These are phyloP conservation scores for Parachaetomium inaequale DNA, from an alignment of 495 filamentous ascomycete genomes.

Conservation along the genomic window DNA sequence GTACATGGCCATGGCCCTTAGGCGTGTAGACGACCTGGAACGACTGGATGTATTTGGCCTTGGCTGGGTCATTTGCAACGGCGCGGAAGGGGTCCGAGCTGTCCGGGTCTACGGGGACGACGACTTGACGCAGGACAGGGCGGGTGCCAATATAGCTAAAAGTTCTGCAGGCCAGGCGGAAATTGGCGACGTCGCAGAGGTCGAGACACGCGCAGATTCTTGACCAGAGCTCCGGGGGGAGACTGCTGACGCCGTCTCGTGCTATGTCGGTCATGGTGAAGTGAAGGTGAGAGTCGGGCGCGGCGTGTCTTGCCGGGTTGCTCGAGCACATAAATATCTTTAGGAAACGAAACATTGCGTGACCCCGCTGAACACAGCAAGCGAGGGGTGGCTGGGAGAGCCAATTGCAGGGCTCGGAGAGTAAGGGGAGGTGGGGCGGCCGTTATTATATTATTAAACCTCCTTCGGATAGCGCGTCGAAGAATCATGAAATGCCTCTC, in stretches of 20 bases:
- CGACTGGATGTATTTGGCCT: conserved; percentile 8
- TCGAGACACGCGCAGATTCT: not conserved
- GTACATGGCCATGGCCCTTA: not conserved
- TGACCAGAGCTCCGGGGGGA: not conserved
- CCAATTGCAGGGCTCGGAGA: no score
- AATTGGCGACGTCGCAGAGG: not conserved
- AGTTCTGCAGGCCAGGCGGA: conserved; percentile 2
- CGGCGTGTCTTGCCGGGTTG: no score
- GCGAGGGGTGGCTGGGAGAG: no score
- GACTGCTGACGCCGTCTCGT: no score
- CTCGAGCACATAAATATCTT: no score
- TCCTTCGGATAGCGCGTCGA: no score
- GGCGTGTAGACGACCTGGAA: conserved; percentile 1
- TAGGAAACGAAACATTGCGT: no score
- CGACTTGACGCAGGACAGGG: not conserved
- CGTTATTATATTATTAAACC: no score
- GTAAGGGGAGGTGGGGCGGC: no score
- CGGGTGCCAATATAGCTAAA: not conserved
- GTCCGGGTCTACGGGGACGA: not conserved
- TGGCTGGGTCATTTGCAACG: not conserved
- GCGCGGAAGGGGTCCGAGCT: not conserved
- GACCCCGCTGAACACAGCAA: no score
- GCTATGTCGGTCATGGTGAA: not conserved
- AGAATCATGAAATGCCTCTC: no score
- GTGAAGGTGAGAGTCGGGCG: no score